phyloP scores from a whole-genome alignment of 163 green algal species.

The Scenedesmus sp. region DNA sequence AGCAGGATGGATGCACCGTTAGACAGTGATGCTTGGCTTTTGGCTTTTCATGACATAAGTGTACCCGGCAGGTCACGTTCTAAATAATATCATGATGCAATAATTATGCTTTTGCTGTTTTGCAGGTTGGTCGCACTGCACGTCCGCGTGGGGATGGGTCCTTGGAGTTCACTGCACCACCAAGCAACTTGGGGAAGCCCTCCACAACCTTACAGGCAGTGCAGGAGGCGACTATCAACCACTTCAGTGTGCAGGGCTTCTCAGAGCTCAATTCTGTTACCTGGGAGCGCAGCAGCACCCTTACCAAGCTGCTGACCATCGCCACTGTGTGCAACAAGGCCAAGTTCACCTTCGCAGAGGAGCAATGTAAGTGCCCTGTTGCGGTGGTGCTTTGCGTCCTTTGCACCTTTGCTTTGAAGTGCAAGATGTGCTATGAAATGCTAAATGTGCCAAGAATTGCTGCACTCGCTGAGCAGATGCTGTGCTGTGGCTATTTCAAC shows the following conservation, averaged over 20 bases:
- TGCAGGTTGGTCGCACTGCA: constrained; percentile 22
- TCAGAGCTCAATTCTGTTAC: constrained; percentile 22
- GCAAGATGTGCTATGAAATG: too few species aligned
- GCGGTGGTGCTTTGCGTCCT: too few species aligned
- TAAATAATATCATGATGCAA: not conserved
- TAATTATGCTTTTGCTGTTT: not conserved
- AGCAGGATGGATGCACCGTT: not conserved
- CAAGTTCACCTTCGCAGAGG: constrained; percentile 51
- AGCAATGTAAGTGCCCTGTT: not conserved
- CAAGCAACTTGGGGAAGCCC: not conserved
- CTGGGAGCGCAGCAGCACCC: constrained; percentile 49
- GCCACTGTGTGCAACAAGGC: constrained; percentile 63
- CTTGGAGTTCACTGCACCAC: constrained; percentile 31
- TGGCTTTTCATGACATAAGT: not conserved
- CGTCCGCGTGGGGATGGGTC: constrained; percentile 42
- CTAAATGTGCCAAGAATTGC: too few species aligned
- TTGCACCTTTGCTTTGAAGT: not conserved
- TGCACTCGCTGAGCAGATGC: too few species aligned
- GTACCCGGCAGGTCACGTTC: not conserved
- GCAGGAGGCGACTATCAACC: constrained; percentile 8
- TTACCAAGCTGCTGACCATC: constrained; percentile 60
- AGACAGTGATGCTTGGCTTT: not conserved
- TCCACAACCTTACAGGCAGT: not conserved
- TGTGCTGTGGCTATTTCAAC: too few species aligned
- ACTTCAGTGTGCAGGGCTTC: constrained; percentile 47